Evolutionary conservation across 192 early-diverging fungal genomes (phyloP).

Genomic region (Dispira simplex): DNA sequence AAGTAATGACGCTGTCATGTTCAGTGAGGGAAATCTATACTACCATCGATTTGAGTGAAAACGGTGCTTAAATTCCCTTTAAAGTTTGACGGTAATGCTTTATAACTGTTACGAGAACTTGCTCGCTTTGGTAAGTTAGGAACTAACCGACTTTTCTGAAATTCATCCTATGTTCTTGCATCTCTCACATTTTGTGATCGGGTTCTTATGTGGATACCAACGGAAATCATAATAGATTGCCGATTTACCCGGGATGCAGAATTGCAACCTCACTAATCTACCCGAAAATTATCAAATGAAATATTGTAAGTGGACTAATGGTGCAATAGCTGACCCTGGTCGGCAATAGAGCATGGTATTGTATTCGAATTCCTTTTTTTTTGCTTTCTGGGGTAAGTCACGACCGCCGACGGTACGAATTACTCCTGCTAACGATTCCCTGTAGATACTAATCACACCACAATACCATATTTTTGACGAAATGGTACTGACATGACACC

Average conservation of each 20-base stretch:
- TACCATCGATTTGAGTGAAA: too few species aligned
- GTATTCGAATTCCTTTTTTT: not conserved
- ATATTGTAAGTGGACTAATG: constrained; percentile 53
- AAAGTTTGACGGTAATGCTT: not conserved
- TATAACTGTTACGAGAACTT: not conserved
- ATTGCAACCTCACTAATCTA: constrained; percentile 92
- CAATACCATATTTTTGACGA: not conserved
- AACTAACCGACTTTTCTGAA: not conserved
- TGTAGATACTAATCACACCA: constrained; percentile 2
- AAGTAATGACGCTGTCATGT: not conserved
- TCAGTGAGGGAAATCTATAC: too few species aligned
- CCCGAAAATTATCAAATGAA: constrained; percentile 99
- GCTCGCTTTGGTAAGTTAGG: not conserved
- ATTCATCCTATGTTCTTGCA: not conserved
- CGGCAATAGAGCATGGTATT: not conserved
- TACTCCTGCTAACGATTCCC: not conserved
- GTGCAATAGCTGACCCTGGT: too few species aligned
- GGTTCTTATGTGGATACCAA: not conserved
- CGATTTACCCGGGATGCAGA: constrained; percentile 86
- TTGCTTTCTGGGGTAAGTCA: not conserved
- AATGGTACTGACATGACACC: too few species aligned
- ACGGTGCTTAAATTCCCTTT: too few species aligned
- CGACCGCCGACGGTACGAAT: not conserved
- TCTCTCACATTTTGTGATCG: not conserved
- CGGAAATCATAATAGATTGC: constrained; percentile 32